These are phyloP conservation scores for Osmozyma mogii DNA, from an alignment of 805 yeast species.

Conservation along the genomic window DNA sequence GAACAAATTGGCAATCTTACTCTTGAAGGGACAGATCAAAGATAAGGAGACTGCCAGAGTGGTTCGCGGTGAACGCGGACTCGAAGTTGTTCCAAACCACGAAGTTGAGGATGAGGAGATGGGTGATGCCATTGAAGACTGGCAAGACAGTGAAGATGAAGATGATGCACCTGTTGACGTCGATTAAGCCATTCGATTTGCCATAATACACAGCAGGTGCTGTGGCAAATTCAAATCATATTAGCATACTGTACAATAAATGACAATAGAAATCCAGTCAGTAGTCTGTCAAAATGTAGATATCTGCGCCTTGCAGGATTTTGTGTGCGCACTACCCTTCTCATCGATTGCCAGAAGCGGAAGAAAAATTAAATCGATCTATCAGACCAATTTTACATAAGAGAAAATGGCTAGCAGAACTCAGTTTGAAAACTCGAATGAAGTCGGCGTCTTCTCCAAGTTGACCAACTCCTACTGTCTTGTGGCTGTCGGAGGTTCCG, in stretches of 20 bases:
- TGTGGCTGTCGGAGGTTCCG: slow-evolving; percentile 95
- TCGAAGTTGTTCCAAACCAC: slow-evolving; percentile 83
- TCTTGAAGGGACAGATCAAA: slow-evolving; percentile 75
- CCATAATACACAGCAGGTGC: no score
- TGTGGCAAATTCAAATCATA: no score
- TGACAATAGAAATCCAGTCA: no score
- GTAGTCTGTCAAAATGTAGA: no score
- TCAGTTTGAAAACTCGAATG: slow-evolving; percentile 79
- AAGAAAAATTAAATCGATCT: no score
- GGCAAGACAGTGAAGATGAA: slow-evolving; percentile 54
- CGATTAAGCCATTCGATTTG: no score
- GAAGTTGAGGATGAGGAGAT: slow-evolving; percentile 44
- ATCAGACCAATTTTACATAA: no score
- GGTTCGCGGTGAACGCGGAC: slow-evolving; percentile 47
- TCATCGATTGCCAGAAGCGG: no score
- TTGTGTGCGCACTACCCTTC: no score
- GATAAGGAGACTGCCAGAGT: slow-evolving; percentile 86
- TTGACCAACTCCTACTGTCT: slow-evolving; percentile 93
- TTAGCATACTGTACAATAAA: no score
- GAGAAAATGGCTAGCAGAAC: slow-evolving; percentile 57
- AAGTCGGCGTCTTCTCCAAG: slow-evolving; percentile 91
- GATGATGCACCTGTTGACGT: slow-evolving; percentile 30
- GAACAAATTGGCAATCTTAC: slow-evolving; percentile 81
- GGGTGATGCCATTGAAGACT: slow-evolving; percentile 51
- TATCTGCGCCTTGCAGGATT: no score